phyloP scores from a whole-genome alignment of 805 yeast species.

The Starmerella roubikii region DNA sequence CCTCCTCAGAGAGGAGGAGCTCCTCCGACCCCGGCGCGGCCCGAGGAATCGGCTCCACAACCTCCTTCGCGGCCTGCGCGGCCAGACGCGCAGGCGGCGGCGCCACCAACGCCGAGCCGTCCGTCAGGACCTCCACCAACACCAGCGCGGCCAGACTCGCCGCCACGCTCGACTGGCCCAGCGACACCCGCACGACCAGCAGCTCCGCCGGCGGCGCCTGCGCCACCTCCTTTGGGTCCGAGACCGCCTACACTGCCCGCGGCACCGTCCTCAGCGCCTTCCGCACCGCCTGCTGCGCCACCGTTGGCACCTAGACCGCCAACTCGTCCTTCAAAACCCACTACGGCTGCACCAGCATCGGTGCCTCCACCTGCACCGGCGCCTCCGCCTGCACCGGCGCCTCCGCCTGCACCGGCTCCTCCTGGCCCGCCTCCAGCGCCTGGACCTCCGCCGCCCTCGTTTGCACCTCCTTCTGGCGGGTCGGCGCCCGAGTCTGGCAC shows the following conservation, averaged over 20 bases:
- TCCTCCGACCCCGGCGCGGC: neutral
- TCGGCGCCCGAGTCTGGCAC: slow-evolving; percentile 37
- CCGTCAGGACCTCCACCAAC: neutral
- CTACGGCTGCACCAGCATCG: slow-evolving; percentile 28
- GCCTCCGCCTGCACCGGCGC: slow-evolving; percentile 25
- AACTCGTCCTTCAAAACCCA: slow-evolving; percentile 18
- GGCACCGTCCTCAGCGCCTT: slow-evolving; percentile 18
- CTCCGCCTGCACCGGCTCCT: slow-evolving; percentile 21
- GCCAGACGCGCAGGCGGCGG: no score
- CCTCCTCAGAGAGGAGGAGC: slow-evolving; percentile 8
- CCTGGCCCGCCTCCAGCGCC: slow-evolving; percentile 9
- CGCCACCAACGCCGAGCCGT: neutral
- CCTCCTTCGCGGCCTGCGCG: neutral
- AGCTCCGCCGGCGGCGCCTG: neutral
- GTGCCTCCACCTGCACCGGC: slow-evolving; percentile 19
- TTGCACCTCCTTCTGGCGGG: slow-evolving; percentile 21
- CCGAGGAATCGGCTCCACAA: neutral
- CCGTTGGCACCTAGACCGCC: slow-evolving; percentile 14
- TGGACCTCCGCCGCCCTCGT: slow-evolving; percentile 22
- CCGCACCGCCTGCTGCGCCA: slow-evolving; percentile 18
- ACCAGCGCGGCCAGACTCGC: neutral
- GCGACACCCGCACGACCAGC: slow-evolving; percentile 15
- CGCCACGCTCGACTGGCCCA: neutral
- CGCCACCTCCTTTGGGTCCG: neutral
- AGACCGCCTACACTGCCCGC: slow-evolving; percentile 10